Conservation (phyloP, 441 rosid species). For the Geranium incanum region DNA sequence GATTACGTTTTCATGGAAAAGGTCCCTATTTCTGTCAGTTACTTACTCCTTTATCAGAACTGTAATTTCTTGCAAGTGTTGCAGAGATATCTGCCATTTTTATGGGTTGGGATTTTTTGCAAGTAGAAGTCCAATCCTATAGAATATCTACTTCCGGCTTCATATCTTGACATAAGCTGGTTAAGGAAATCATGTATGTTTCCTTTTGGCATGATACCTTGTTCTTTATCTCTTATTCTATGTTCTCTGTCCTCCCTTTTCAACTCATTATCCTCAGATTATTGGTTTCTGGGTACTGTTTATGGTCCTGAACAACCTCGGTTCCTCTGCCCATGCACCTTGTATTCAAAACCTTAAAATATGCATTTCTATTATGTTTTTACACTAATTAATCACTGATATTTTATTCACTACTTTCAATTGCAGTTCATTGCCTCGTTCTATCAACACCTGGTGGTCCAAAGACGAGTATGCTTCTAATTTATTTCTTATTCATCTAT, state of each 20-base stretch:
- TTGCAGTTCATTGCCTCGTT: slow-evolving; percentile 80
- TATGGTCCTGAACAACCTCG: too few relatives aligned
- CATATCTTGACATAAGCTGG: background rate
- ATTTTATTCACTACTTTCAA: slow-evolving; percentile 20
- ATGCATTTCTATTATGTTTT: slow-evolving; percentile 4
- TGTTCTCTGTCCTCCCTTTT: too few relatives aligned
- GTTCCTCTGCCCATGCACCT: background rate
- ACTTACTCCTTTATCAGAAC: background rate
- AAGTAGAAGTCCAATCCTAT: background rate
- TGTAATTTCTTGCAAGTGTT: background rate
- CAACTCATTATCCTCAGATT: too few relatives aligned
- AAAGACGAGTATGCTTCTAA: slow-evolving; percentile 61
- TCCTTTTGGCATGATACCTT: too few relatives aligned
- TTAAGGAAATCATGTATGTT: background rate
- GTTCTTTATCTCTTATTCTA: too few relatives aligned
- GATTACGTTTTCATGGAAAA: background rate
- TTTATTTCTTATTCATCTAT: background rate
- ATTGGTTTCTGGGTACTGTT: too few relatives aligned
- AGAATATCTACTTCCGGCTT: background rate
- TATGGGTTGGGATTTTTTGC: background rate
- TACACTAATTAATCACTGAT: background rate
- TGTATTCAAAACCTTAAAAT: background rate
- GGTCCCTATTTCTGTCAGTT: background rate
- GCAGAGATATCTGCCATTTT: background rate
- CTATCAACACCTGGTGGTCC: slow-evolving; percentile 88